Conservation (phyloP, 495 filamentous ascomycete genomes). For the Trypethelium eluteriae region DNA sequence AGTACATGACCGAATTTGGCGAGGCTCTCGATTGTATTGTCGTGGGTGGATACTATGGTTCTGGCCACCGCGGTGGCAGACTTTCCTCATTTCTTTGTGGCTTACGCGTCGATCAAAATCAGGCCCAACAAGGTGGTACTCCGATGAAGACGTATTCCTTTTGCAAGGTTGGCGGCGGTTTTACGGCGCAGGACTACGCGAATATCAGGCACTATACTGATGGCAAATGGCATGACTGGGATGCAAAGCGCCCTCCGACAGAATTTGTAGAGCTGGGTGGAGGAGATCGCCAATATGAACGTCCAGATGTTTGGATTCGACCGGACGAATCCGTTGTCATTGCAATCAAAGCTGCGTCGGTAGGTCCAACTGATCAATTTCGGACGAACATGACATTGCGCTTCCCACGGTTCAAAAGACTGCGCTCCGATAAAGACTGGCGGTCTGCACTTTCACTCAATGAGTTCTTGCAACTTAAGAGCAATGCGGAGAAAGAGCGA, state of each 20-base stretch:
- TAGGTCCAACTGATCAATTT: constrained; percentile 66
- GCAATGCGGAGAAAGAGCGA: constrained; percentile 61
- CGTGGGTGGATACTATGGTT: constrained; percentile 89
- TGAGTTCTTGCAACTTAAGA: constrained; percentile 67
- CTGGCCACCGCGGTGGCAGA: constrained; percentile 71
- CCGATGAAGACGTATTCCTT: constrained; percentile 80
- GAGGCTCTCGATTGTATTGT: constrained; percentile 85
- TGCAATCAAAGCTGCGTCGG: constrained; percentile 82
- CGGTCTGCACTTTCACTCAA: constrained; percentile 64
- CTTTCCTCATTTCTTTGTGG: constrained; percentile 85
- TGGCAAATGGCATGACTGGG: constrained; percentile 85
- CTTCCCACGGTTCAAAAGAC: constrained; percentile 81
- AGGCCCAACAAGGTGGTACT: constrained; percentile 48
- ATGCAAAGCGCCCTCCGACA: constrained; percentile 67
- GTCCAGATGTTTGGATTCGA: constrained; percentile 88
- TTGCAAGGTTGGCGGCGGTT: constrained; percentile 92
- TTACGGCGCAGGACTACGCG: constrained; percentile 76
- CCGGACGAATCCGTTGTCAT: constrained; percentile 82
- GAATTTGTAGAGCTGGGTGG: constrained; percentile 75
- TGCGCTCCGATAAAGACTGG: constrained; percentile 81
- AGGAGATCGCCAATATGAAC: constrained; percentile 59
- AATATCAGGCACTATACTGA: constrained; percentile 76
- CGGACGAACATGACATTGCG: constrained; percentile 70
- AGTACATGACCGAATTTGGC: constrained; percentile 96
- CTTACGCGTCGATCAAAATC: constrained; percentile 63